Conservation (phyloP, 1,284 basidiomycete genomes). For the Singerocomus rubriflavus region DNA sequence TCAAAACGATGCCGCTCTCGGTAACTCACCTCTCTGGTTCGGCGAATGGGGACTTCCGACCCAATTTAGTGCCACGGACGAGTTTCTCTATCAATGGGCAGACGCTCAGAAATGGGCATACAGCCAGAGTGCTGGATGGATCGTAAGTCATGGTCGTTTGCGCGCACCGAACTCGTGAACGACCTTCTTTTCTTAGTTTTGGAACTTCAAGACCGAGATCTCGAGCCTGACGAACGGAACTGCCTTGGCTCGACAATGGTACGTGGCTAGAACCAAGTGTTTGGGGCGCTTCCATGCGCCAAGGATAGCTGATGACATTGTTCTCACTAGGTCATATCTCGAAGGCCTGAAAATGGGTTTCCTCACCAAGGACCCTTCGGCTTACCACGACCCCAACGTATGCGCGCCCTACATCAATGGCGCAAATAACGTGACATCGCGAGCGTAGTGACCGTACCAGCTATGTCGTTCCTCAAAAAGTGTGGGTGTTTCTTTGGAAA, state of each 20-base stretch:
- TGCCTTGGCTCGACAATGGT: slow-evolving; percentile 61
- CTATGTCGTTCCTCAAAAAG: too few species aligned
- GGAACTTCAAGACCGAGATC: slow-evolving; percentile 74
- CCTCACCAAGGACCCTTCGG: slow-evolving; percentile 59
- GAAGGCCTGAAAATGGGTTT: slow-evolving; percentile 57
- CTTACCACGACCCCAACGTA: slow-evolving; percentile 54
- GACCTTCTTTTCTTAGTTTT: slow-evolving; percentile 46
- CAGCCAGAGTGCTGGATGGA: slow-evolving; percentile 63
- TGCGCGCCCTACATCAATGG: slow-evolving; percentile 49
- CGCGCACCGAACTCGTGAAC: slow-evolving; percentile 19
- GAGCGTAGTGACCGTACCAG: not conserved
- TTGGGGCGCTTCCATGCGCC: not conserved
- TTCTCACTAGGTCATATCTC: slow-evolving; percentile 61
- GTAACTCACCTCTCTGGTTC: slow-evolving; percentile 42
- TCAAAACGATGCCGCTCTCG: slow-evolving; percentile 35
- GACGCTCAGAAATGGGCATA: slow-evolving; percentile 75
- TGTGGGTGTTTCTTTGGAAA: too few species aligned
- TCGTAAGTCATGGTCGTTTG: slow-evolving; percentile 43
- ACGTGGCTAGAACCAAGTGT: slow-evolving; percentile 9
- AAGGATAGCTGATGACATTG: not conserved
- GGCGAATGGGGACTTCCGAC: slow-evolving; percentile 73
- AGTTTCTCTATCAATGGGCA: slow-evolving; percentile 68
- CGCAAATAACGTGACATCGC: slow-evolving; percentile 6
- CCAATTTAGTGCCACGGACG: slow-evolving; percentile 60
- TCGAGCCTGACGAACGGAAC: slow-evolving; percentile 43